These are phyloP conservation scores for Chaetomiaceae sp. DNA, from an alignment of 2,329 filamentous ascomycete species.

Conservation along the genomic window DNA sequence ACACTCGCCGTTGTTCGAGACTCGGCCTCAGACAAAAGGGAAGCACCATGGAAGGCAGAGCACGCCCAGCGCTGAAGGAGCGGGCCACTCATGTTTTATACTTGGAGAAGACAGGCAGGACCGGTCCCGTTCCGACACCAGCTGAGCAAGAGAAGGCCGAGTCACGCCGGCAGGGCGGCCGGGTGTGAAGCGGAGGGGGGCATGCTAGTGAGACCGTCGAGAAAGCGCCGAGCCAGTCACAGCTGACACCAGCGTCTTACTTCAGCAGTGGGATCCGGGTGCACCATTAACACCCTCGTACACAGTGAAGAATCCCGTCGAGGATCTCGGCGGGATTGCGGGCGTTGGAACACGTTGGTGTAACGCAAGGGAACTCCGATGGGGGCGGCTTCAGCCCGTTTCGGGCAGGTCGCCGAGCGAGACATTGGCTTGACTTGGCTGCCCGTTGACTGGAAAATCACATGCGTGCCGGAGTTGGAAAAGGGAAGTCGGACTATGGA, in stretches of 20 bases:
- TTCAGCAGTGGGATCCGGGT: background rate
- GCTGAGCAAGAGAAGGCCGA: no score
- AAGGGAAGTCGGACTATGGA: background rate
- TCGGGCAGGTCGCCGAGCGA: background rate
- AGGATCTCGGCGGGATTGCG: background rate
- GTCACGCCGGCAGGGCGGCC: background rate
- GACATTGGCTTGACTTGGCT: background rate
- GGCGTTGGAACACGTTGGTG: background rate
- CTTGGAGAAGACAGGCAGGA: no score
- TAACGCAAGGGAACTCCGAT: slow-evolving; percentile 12
- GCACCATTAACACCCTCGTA: no score
- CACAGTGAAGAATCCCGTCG: no score
- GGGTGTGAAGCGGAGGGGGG: background rate
- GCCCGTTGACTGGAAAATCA: background rate
- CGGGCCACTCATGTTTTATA: background rate
- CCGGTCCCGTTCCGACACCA: no score
- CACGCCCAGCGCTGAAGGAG: no score
- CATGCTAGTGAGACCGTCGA: background rate
- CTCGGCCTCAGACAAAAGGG: no score
- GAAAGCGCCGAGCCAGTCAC: background rate
- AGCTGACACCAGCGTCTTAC: background rate
- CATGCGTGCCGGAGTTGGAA: background rate
- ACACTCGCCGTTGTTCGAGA: no score
- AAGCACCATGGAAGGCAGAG: no score
- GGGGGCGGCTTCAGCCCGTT: background rate